Conservation (phyloP, 2,329 filamentous ascomycete species). For the Trichoderma sp. region DNA sequence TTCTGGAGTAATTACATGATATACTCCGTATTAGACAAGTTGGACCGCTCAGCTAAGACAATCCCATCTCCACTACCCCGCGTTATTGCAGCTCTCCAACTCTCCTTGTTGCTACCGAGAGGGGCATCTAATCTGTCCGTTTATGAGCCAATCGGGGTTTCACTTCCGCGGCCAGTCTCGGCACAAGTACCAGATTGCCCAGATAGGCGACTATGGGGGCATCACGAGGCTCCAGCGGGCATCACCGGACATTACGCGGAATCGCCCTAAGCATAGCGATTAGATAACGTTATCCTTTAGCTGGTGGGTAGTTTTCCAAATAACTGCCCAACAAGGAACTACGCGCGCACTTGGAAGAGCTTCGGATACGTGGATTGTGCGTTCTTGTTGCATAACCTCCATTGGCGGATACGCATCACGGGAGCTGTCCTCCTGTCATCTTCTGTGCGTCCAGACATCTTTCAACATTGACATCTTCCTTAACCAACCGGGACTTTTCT, state of each 20-base stretch:
- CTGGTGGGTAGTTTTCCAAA: not conserved
- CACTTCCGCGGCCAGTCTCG: slow-evolving; percentile 8
- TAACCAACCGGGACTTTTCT: not conserved
- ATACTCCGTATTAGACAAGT: not conserved
- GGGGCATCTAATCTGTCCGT: not conserved
- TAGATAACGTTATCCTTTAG: slow-evolving; percentile 4
- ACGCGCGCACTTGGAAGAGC: not conserved
- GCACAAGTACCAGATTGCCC: slow-evolving; percentile 13
- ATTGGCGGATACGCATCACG: slow-evolving; percentile 19
- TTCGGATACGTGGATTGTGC: not conserved
- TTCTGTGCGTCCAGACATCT: not conserved
- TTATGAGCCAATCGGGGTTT: slow-evolving; percentile 12
- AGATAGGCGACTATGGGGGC: slow-evolving; percentile 9
- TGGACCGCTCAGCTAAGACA: not conserved
- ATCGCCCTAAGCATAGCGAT: not conserved
- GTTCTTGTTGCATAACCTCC: slow-evolving; percentile 22
- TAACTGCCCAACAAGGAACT: slow-evolving; percentile 7
- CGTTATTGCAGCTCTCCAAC: not conserved
- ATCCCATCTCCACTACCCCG: slow-evolving; percentile 17
- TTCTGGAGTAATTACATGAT: not conserved
- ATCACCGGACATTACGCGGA: slow-evolving; percentile 3
- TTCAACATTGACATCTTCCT: not conserved
- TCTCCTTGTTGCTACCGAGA: not conserved
- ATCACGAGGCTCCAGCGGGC: not conserved
- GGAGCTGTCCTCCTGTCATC: not conserved